These are phyloP conservation scores for Lagerstroemia speciosa DNA, from an alignment of 345 rosid genomes.

Conservation along the genomic window DNA sequence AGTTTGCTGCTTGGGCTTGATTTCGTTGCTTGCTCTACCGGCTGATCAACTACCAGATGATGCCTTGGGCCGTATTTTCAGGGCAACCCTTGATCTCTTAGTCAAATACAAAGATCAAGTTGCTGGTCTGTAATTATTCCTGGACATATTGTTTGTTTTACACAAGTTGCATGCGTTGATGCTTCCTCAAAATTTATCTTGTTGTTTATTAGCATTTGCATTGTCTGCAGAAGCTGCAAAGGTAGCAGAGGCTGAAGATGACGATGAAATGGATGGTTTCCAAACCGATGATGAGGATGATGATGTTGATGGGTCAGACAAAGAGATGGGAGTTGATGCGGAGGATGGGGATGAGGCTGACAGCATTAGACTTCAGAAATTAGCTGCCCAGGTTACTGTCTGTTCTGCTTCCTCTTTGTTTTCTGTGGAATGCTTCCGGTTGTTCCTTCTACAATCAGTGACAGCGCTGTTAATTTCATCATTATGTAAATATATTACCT, in stretches of 20 bases:
- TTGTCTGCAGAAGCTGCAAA: slow-evolving; percentile 67
- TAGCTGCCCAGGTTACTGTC: slow-evolving; percentile 80
- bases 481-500: background rate
- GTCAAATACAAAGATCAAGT: slow-evolving; percentile 90
- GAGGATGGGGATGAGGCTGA: slow-evolving; percentile 98
- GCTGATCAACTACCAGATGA: slow-evolving; percentile 79
- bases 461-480: background rate
- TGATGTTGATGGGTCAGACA: slow-evolving; percentile 80
- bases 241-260: slow-evolving; percentile 70
- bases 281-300: slow-evolving; percentile 80
- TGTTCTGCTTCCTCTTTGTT: background rate
- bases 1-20: slow-evolving; percentile 95
- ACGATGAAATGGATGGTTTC: slow-evolving; percentile 92
- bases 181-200: background rate
- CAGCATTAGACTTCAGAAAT: slow-evolving; percentile 60
- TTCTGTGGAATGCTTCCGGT: background rate
- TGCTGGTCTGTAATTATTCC: slow-evolving; percentile 41
- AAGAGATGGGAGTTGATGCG: slow-evolving; percentile 87
- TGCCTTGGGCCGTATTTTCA: slow-evolving; percentile 81
- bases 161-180: background rate
- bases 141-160: background rate
- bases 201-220: background rate
- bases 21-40: slow-evolving; percentile 76
- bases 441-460: background rate
- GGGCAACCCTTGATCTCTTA: slow-evolving; percentile 74